Conservation (phyloP, 305 asterid species). For the Nicotiana rustica region DNA sequence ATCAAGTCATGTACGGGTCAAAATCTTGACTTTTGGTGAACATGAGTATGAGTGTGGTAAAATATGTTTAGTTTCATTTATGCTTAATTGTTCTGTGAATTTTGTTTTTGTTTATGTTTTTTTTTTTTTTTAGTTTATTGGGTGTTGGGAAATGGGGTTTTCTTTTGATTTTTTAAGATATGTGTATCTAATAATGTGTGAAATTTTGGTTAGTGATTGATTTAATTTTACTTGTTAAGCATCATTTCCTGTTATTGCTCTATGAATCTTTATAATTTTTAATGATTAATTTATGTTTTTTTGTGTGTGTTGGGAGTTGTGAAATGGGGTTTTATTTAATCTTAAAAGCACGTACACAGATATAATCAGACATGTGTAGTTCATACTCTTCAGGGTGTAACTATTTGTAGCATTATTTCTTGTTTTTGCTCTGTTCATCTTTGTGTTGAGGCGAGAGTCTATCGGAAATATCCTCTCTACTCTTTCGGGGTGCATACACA, state of each 20-base stretch:
- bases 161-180: neutral
- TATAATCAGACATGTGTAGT: neutral
- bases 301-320: slow-evolving; percentile 8
- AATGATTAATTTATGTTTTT: neutral
- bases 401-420: slow-evolving; percentile 10
- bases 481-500: too few relatives aligned
- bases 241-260: neutral
- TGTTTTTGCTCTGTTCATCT: slow-evolving; percentile 28
- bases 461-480: too few relatives aligned
- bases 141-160: slow-evolving; percentile 15
- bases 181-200: neutral
- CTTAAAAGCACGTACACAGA: neutral
- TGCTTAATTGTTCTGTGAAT: too few relatives aligned
- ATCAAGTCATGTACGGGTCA: neutral
- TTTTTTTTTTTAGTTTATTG: neutral
- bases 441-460: neutral
- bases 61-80: neutral
- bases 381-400: neutral
- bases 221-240: too few relatives aligned
- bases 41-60: neutral
- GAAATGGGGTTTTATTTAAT: slow-evolving; percentile 7
- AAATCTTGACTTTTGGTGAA: slow-evolving; percentile 15
- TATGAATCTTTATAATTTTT: neutral
- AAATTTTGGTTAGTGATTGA: too few relatives aligned
- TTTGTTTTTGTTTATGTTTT: neutral